Conservation (phyloP, 2,329 filamentous ascomycete genomes). For the Penicillium sp. region DNA sequence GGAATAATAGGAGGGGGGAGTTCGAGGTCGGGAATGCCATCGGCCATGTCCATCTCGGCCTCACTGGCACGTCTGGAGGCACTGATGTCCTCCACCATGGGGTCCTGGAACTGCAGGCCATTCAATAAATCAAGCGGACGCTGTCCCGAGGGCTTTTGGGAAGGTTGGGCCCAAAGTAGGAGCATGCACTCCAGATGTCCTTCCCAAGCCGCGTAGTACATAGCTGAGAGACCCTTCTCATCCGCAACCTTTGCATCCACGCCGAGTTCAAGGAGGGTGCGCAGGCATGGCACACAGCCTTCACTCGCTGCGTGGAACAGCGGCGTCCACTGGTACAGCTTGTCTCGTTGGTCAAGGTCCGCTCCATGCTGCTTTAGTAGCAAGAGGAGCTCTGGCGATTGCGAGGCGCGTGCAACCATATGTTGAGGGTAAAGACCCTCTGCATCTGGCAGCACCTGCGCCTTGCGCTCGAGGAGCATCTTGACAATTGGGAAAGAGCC, state of each 20-base stretch:
- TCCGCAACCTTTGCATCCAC: conserved; percentile 81
- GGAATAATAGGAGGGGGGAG: conserved; percentile 96
- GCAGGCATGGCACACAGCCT: conserved; percentile 86
- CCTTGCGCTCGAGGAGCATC: conserved; percentile 78
- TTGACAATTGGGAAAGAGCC: conserved; percentile 84
- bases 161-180: conserved; percentile 62
- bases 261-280: conserved; percentile 77
- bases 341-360: conserved; percentile 89
- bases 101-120: conserved; percentile 36
- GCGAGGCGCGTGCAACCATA: conserved; percentile 85
- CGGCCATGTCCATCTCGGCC: conserved; percentile 71
- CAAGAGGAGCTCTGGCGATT: conserved; percentile 76
- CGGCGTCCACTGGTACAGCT: conserved; percentile 96
- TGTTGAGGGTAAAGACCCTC: conserved; percentile 98
- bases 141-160: conserved; percentile 26
- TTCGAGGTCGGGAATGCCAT: conserved; percentile 89
- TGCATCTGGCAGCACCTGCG: conserved; percentile 86
- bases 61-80: conserved; percentile 44
- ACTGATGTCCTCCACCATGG: conserved; percentile 27
- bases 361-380: conserved; percentile 84
- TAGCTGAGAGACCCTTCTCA: conserved; percentile 89
- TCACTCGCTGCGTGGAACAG: conserved; percentile 96
- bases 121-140: conserved; percentile 41
- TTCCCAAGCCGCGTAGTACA: conserved; percentile 99
- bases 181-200: conserved; percentile 94